Conservation (phyloP, 2,329 filamentous ascomycete genomes). For the Xylariomycetidae sp. region DNA sequence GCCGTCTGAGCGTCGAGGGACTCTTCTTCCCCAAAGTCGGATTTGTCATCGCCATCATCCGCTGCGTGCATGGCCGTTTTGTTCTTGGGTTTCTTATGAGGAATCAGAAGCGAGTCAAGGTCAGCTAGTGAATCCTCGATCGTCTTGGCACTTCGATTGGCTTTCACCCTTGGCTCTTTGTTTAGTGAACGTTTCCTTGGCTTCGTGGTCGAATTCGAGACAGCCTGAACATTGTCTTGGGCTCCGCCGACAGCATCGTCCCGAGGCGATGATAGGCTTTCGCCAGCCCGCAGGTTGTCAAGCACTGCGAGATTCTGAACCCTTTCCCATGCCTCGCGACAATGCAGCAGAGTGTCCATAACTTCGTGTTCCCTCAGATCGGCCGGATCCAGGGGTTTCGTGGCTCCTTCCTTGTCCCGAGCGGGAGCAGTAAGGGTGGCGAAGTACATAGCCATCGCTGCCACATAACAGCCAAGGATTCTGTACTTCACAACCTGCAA, state of each 20-base stretch:
- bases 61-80: conserved; percentile 24
- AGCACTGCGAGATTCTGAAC: conserved; percentile 61
- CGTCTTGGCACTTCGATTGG: conserved; percentile 43
- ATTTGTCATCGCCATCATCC: conserved; percentile 56
- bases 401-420: conserved; percentile 48
- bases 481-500: conserved; percentile 70
- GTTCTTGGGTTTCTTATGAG: conserved; percentile 41
- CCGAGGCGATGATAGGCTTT: conserved; percentile 16
- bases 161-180: conserved; percentile 35
- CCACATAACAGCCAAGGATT: conserved; percentile 80
- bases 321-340: conserved; percentile 73
- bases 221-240: conserved; percentile 29
- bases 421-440: conserved; percentile 81
- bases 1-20: conserved; percentile 71
- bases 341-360: conserved; percentile 79
- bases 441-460: conserved; percentile 88
- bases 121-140: conserved; percentile 69
- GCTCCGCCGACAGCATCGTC: conserved; percentile 28
- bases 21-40: conserved; percentile 92
- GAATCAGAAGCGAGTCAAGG: conserved; percentile 58
- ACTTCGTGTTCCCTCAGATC: conserved; percentile 85
- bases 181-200: conserved; percentile 16
- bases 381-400: conserved; percentile 64
- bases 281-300: conserved; percentile 23
- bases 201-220: conserved; percentile 15